Evolutionary conservation across 805 yeast species (phyloP).

Genomic region (Torulaspora delbrueckii): DNA sequence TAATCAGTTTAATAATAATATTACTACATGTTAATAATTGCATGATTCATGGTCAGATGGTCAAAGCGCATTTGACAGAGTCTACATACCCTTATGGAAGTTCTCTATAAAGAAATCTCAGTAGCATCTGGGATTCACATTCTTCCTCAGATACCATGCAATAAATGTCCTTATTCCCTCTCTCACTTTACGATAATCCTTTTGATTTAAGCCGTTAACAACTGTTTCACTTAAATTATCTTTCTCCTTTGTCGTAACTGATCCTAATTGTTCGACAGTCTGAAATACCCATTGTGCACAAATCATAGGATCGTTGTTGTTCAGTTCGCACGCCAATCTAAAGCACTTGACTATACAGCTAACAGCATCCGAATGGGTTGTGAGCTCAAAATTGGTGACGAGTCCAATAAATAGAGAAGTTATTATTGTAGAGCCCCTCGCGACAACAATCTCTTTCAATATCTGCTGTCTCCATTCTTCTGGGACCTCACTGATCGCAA

Average conservation of each 20-base stretch:
- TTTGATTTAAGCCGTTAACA: conserved; percentile 55
- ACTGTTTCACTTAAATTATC: conserved; percentile 54
- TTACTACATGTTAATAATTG: not conserved
- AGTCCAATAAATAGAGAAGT: conserved; percentile 57
- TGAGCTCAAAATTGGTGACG: conserved; percentile 64
- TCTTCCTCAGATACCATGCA: conserved; percentile 76
- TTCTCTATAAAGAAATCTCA: conserved; percentile 9
- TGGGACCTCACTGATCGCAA: conserved; percentile 48
- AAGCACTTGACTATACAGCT: conserved; percentile 65
- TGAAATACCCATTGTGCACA: conserved; percentile 54
- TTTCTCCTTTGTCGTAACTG: conserved; percentile 66
- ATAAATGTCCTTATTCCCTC: conserved; percentile 70
- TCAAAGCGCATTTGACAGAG: not conserved
- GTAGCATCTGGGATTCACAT: conserved; percentile 46
- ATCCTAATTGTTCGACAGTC: conserved; percentile 49
- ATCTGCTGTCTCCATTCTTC: conserved; percentile 49
- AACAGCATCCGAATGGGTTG: conserved; percentile 66
- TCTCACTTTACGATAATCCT: conserved; percentile 70
- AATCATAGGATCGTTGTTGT: conserved; percentile 37
- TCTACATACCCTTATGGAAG: conserved; percentile 1
- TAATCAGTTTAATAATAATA: not conserved
- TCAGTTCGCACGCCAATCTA: conserved; percentile 46
- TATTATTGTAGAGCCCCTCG: conserved; percentile 53
- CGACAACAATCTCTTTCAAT: conserved; percentile 41
- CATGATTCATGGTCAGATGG: not conserved